Base-by-base conservation (phyloP, 805 yeast genomes). In the Nakazawaea ernobii region DNA sequence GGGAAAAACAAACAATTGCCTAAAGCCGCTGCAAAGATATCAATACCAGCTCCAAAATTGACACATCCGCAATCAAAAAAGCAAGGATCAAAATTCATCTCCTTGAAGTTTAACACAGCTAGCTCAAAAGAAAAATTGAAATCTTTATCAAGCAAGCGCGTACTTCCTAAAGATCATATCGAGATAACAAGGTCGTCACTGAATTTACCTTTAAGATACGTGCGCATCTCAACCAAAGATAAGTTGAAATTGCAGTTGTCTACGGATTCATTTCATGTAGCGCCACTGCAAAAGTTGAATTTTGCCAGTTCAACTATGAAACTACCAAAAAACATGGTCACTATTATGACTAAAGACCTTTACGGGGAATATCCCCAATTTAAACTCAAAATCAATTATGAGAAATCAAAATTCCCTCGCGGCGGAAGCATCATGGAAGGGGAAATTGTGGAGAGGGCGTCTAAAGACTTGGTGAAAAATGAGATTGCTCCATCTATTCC, bases 191-290 rank as follows among this genome's bases (percentile, higher is more conserved):
- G 54, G 33, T 50, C 53, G 4, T 52, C 52, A 6, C 39, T 51
- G 1, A 32, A 29, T n/a, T 36, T 51, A 32, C 58, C 67, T 29
- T 43, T 65, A 9, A 56, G 77, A 37, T 73, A 62, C 50, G 71
- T 74, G 40, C 65, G 59, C 45, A 66, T 67, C 8, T 48, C 46
- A 2, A 58, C 61, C 9, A 58, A 55, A 26, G 50, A 51, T 11
- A 58, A 56, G 41, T 24, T 32, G 7, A 60, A 49, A 39, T 54
- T 65, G 3, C 42, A 45, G 13, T 27, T 59, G 4, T 67, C 70
- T 0, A 49, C 58, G 8, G 54, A 49, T 2, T 68, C 69, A 9
- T 65, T 63, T 43, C 24, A 20, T 3, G 24, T 20, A 20, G 24
- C 5, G 24, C 5, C 24, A 20, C 24, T 20, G 24, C 24, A 5